Base-by-base conservation (phyloP, 768 basidiomycete genomes). In the Epithele typhae region DNA sequence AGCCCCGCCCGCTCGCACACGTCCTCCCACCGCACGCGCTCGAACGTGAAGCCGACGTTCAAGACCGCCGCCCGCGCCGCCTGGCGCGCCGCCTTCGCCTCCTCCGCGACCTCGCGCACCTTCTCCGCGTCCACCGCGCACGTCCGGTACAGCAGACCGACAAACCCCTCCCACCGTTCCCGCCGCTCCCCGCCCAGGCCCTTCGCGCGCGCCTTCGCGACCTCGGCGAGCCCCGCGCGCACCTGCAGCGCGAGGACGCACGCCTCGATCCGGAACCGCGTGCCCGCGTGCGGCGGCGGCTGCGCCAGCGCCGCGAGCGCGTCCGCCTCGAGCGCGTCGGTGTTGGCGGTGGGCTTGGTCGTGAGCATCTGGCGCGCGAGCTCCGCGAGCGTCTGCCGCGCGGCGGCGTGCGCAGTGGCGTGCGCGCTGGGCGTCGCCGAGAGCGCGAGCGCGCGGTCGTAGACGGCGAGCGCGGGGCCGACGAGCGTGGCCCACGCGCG, bases 271-370 rank as follows among this genome's bases (percentile, higher is more conserved):
- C 56, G 56, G 55, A 64, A 66, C 5, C 65, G 62, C 0, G 57
- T 55, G 37, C 67, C 64, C 4, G 68, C 66, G 22, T 59, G 61
- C n/a, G 68, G 69, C 1, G 59, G 63, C 0, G 66, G 63, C 32
- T 64, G 62, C 2, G 67, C 69, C 1, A 69, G 58, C 8, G 52
- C 52, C 1, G 30, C 34, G 38, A 70, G 47, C 0, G 65, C 67
- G 6, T 49, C 17, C 1, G 59, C 55, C 22, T 67, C 63, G 0
- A 64, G 66, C 12, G 53, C 32, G 24, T 48, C 4, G 52, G 45
- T 2, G 52, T 54, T 3, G 55, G 45, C 9, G 27, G 27, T 30
- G 27, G 27, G 27, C 38, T 64, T 57, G 15, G 27, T 43, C 2
- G 50, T 45, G 22, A 59, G 50, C 9, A 44, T 54, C 7, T 49